A percentile compares a stretch with the other conserved stretches of the same genome.
Evolutionary conservation across 352 stramenopile species (phyloP).

Genomic region (Phytophthora brassicae): DNA sequence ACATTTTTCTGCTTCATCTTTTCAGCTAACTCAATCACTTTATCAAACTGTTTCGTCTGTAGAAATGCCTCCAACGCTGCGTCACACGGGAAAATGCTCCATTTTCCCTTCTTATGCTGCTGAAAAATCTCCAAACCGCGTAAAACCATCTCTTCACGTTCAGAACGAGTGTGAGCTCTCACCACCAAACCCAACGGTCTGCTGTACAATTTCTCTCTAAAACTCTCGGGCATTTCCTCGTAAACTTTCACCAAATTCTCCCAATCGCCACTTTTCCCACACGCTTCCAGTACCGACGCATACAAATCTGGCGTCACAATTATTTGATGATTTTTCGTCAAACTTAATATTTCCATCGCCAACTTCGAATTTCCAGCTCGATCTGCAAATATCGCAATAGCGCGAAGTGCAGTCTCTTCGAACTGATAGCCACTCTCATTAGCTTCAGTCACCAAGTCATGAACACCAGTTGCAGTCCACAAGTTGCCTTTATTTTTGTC

Average conservation of each 20-base stretch:
- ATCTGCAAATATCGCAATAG: conserved; percentile 21
- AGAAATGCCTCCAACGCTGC: conserved; percentile 13
- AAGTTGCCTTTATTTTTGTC: not conserved
- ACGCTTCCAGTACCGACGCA: conserved; percentile 10
- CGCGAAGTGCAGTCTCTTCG: conserved; percentile 12
- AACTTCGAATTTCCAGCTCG: conserved; percentile 5
- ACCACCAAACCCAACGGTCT: conserved; percentile 7
- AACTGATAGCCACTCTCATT: not conserved
- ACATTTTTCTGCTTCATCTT: conserved; percentile 9
- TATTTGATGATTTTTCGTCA: conserved; percentile 1
- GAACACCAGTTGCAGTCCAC: not conserved
- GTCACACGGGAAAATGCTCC: conserved; percentile 1
- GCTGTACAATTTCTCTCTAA: conserved; percentile 7
- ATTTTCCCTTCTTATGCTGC: conserved; percentile 3
- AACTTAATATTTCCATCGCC: conserved; percentile 9
- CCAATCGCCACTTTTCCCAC: conserved; percentile 11
- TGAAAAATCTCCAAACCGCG: conserved; percentile 13
- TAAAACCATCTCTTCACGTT: not conserved
- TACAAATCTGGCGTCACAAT: conserved; percentile 8
- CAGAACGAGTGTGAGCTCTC: conserved; percentile 7
- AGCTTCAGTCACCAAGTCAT: conserved; percentile 1
- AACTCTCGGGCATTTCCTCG: conserved; percentile 1
- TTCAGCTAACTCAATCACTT: conserved; percentile 1
- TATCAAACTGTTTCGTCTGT: conserved; percentile 1
- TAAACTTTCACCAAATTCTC: conserved; percentile 13